Evolutionary conservation across 495 filamentous ascomycete species (phyloP).

Genomic region (Pseudomonodictys pantanalensis): DNA sequence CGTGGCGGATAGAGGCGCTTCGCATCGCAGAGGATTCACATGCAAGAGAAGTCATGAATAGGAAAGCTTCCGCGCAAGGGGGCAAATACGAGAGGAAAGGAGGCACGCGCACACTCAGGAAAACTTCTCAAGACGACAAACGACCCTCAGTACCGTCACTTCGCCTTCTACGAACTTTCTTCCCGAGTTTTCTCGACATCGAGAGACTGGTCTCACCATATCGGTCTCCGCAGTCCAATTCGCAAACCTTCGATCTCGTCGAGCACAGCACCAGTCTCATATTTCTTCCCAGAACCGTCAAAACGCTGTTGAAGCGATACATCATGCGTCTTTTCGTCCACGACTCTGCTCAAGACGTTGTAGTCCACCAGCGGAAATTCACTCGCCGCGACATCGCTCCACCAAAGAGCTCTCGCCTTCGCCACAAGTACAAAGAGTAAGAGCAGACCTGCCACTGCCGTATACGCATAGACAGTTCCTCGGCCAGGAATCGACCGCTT

Average conservation of each 20-base stretch:
- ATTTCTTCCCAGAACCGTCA: not conserved
- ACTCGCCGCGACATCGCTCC: conserved; percentile 1
- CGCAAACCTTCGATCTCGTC: conserved; percentile 6
- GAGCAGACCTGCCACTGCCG: conserved; percentile 1
- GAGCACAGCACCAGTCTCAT: not conserved
- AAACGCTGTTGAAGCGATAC: not conserved
- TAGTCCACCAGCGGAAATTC: conserved; percentile 16
- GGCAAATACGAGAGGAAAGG: too few species aligned
- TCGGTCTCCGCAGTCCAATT: conserved; percentile 12
- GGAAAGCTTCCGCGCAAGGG: too few species aligned
- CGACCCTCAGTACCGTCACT: too few species aligned
- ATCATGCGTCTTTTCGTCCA: not conserved
- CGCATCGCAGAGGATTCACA: too few species aligned
- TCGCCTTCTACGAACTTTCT: too few species aligned
- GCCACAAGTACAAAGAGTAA: conserved; percentile 1
- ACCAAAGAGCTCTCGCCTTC: not conserved
- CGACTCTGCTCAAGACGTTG: not conserved
- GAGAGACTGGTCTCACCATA: too few species aligned
- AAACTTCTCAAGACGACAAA: too few species aligned
- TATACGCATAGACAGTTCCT: conserved; percentile 15
- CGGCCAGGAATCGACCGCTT: conserved; percentile 4
- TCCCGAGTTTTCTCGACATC: too few species aligned
- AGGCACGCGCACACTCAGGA: too few species aligned
- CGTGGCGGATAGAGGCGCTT: too few species aligned
- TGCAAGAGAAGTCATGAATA: too few species aligned